Percentiles rank a stretch among this genome's conserved stretches.
Evolutionary conservation across 768 basidiomycete species (phyloP).

Genomic region (Lactarius hatsudake): DNA sequence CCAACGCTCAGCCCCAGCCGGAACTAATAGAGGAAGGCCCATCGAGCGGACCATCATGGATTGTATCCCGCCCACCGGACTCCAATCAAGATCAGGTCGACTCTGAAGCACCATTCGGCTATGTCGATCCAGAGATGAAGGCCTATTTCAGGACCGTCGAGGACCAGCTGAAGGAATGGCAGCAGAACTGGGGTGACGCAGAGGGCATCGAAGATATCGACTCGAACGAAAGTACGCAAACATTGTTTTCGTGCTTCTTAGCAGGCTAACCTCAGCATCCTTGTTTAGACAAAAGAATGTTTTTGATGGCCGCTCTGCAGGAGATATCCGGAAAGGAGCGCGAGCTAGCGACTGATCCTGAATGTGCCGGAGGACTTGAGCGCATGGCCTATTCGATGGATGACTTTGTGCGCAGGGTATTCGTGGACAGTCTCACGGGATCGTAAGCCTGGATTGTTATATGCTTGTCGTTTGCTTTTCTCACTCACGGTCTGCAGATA

Average conservation of each 20-base stretch:
- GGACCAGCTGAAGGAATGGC: constrained; percentile 84
- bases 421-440: constrained; percentile 82
- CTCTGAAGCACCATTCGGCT: constrained; percentile 82
- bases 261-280: constrained; percentile 16
- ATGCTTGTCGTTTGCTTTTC: neutral
- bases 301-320: constrained; percentile 76
- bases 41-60: constrained; percentile 65
- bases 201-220: constrained; percentile 50
- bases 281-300: constrained; percentile 38
- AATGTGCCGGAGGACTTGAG: constrained; percentile 88
- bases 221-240: constrained; percentile 65
- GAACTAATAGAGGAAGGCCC: constrained; percentile 15
- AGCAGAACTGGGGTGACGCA: constrained; percentile 50
- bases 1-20: constrained; percentile 32
- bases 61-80: constrained; percentile 41
- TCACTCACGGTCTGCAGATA: constrained; percentile 43
- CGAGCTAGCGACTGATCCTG: constrained; percentile 88
- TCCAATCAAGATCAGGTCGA: constrained; percentile 44
- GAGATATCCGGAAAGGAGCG: constrained; percentile 89
- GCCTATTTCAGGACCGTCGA: constrained; percentile 92
- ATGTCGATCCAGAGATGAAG: constrained; percentile 85
- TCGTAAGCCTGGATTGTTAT: constrained; percentile 77
- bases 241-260: constrained; percentile 23
- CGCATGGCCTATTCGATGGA: constrained; percentile 92
- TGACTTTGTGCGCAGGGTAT: constrained; percentile 90